These are phyloP conservation scores for Echria macrotheca DNA, from an alignment of 495 filamentous ascomycete species.

Conservation along the genomic window DNA sequence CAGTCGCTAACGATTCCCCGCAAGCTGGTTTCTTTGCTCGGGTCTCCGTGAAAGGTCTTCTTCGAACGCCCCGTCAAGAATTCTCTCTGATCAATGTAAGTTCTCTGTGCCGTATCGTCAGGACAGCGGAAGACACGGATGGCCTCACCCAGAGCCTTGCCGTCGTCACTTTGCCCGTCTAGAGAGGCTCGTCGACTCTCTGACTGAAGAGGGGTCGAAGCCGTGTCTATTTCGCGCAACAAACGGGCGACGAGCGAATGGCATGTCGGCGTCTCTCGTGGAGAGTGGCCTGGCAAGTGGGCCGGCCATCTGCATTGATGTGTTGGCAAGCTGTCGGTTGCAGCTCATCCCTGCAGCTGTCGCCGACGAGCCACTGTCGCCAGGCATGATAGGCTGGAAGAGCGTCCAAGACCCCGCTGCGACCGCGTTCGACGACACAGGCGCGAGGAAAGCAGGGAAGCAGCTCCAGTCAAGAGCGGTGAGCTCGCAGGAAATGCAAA, in stretches of 20 bases:
- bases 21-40: background rate
- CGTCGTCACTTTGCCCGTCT: background rate
- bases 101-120: no score
- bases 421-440: slow-evolving; percentile 9
- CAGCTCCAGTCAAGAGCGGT: slow-evolving; percentile 21
- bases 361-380: slow-evolving; percentile 21
- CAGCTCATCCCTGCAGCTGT: slow-evolving; percentile 27
- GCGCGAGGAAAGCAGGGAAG: slow-evolving; percentile 20
- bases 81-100: no score
- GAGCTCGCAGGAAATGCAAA: slow-evolving; percentile 16
- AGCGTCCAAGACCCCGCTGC: slow-evolving; percentile 21
- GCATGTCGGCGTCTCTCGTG: slow-evolving; percentile 3
- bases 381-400: slow-evolving; percentile 29
- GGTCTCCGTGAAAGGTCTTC: background rate
- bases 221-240: slow-evolving; percentile 17
- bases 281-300: slow-evolving; percentile 19
- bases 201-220: background rate
- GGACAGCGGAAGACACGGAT: background rate
- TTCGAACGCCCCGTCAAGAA: no score
- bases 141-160: background rate
- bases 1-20: no score
- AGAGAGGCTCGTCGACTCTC: background rate
- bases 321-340: slow-evolving; percentile 29
- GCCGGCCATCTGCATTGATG: slow-evolving; percentile 33
- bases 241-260: slow-evolving; percentile 22